Evolutionary conservation across 345 rosid species (phyloP), one percentile per base, ranked within the genome.

Genomic region (Salix viminalis): DNA sequence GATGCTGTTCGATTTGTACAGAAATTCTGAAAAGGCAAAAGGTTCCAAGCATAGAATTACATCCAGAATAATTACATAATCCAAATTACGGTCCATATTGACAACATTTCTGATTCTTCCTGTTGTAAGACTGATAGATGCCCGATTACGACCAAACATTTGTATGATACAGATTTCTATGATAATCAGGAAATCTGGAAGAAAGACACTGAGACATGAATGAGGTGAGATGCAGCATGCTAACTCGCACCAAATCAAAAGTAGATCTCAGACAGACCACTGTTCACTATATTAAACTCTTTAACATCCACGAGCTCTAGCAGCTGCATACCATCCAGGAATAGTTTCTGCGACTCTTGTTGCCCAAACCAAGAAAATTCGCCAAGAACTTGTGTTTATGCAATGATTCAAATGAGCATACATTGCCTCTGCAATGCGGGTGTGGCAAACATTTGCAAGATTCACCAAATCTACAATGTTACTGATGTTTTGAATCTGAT

Each of bases 401-500:
- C 44, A 41, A 41, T 0, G 44, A 46, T 46, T 66, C 14, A 15
- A 39, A 16, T 14, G 42, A 52, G 18, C 54, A 37, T 11, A 15
- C 54, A 39, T 21, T 69, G 42, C 62, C 52, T 0, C 37, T 60
- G 30, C 16, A n/a, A 21, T 0, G 36, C 3, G 32, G 48, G 61
- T 28, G 61, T 21, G 28, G 64, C 24, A 23, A 58, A 24, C 60
- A 75, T 19, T 41, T 26, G 34, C 42, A 37, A 21, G 28, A 36
- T 42, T 52, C 65, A 37, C 60, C 64, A 42, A 19, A 76, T 71
- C 76, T 19, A 24, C 13, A 32, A 23, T 48, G 13, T 77, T 34
- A 75, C 16, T 72, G 72, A 62, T 68, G 75, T 78, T 82, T 84
- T 39, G 7, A 32, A 66, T 71, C 62, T 6, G 76, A 42, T 39